Evolutionary conservation across 345 rosid genomes (phyloP), one percentile per base, ranked within the genome.

Genomic region (Hibiscus mutabilis): DNA sequence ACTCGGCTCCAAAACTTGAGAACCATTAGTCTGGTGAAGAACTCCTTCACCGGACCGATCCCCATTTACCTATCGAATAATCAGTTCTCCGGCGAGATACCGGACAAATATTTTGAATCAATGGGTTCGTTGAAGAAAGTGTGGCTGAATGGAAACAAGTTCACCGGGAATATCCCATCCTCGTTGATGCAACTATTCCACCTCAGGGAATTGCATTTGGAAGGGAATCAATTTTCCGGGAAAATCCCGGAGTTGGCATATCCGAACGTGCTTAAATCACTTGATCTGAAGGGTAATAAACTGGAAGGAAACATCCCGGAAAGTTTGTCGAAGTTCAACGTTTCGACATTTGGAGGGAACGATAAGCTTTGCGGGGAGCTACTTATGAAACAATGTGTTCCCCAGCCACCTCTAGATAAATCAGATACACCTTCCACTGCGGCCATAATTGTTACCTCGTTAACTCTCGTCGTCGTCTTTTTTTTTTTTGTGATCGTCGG

Each of bases 181-280:
- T 87, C 97, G 0, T 2, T 87, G 14, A 52, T 72, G 60, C 65
- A 70, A 15, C 77, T 89, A 15, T 77, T 83, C 9, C 51, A 72
- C 80, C 84, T 94, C n/a, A 74, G 25, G 27, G 95, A 88, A 76
- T 80, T 91, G 64, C 91, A 94, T 74, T 77, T 91, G 9, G 91
- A 94, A 76, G 59, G 57, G 2, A 91, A 94, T 73, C 73, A 55
- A 3, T 88, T 90, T 74, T 77, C 96, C 1, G 92, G 97, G 29
- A 2, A 47, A 27, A 82, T 94, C 59, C 97, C 93, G 4, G 61
- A 74, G 11, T 27, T 79, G 60, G 74, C 65, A 52, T 47, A 75
- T 0, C 73, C 73, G 24, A 22, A 77, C 29, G 25, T 56, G 40
- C 11, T 88, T 6, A 72, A 60, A 29, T 74, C 82, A 2, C 12